phyloP scores from a whole-genome alignment of 176 grass and related monocot species.

The Avena eriantha region DNA sequence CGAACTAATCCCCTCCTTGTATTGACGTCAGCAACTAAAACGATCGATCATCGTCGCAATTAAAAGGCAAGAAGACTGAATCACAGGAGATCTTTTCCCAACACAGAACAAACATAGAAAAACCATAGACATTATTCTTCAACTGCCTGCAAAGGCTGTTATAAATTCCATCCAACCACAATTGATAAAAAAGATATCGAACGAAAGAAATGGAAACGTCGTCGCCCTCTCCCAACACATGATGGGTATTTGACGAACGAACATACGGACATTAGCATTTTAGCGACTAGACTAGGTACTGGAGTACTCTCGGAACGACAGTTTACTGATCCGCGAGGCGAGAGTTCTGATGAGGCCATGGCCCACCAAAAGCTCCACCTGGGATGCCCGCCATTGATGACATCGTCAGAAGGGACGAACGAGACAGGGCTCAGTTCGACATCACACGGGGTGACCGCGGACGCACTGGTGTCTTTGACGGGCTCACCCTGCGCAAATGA shows the following conservation, averaged over 20 bases:
- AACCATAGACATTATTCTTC: constrained; percentile 44
- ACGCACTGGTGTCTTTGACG: constrained; percentile 92
- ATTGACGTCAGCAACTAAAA: background rate
- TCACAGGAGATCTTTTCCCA: background rate
- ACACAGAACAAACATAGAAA: background rate
- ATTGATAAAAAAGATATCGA: constrained; percentile 31
- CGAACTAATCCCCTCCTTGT: background rate
- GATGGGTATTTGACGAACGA: constrained; percentile 28
- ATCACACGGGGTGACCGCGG: constrained; percentile 64
- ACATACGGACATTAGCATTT: constrained; percentile 42
- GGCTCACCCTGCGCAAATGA: constrained; percentile 72
- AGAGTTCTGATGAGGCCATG: constrained; percentile 29
- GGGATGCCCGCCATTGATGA: constrained; percentile 28
- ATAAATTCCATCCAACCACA: constrained; percentile 45
- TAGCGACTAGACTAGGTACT: constrained; percentile 36
- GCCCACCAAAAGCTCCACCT: constrained; percentile 13
- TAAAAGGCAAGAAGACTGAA: background rate
- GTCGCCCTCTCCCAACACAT: constrained; percentile 19
- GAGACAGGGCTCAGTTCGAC: constrained; percentile 48
- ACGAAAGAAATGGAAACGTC: constrained; percentile 27
- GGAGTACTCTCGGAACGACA: background rate
- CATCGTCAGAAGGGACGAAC: background rate
- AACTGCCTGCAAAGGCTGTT: constrained; percentile 42
- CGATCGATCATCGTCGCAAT: background rate
- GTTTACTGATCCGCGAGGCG: constrained; percentile 35